Base-by-base conservation (phyloP, 2,329 filamentous ascomycete species). In the Sporothrix inflata region DNA sequence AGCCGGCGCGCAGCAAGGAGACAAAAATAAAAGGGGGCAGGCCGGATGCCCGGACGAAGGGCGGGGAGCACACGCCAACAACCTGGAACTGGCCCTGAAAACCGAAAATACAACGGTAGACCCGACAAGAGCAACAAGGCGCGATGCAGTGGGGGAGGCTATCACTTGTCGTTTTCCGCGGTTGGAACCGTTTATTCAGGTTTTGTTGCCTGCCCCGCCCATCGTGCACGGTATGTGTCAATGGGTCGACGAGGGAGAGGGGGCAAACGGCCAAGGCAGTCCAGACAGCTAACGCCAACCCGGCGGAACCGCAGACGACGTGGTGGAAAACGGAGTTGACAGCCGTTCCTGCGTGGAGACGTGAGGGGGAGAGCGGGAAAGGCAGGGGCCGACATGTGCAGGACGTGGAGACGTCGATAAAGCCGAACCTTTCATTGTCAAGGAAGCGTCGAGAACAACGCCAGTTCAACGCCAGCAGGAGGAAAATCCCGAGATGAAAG, bases 11-110 rank as follows among this genome's bases (percentile, higher is more conserved):
- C 49, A 57, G 19, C 38, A 69, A 57, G 49, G 47, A 9, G 6
- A 42, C 21, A 27, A 57, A 53, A 53, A 30, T 42, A 51, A 51
- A 51, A 67, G 45, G 21, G 63, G 45, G 65, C 65, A 51, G 27
- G 45, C 16, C 45, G 45, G 24, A 67, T 49, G 27, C 42, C 19
- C 38, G 45, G 27, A 24, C 21, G 12, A 65, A 47, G 40, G 40
- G 40, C 40, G 21, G 40, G 40, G 40, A 45, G 14, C 8, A 19
- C 24, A 27, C 40, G 21, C 40, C 61, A 27, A 63, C 34, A 8
- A 42, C 38, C 34, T 8, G 11, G 34, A 63, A 24, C 30, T 63
- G 57, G n/a, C 34, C 21, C n/a, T 60, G 16, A 40, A 40, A 60
- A 2, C 49, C 8, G 21, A 65, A 42, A 45, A 65, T 65, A 19